Base-by-base conservation (phyloP, 768 basidiomycete genomes). In the Dendrothele bispora region DNA sequence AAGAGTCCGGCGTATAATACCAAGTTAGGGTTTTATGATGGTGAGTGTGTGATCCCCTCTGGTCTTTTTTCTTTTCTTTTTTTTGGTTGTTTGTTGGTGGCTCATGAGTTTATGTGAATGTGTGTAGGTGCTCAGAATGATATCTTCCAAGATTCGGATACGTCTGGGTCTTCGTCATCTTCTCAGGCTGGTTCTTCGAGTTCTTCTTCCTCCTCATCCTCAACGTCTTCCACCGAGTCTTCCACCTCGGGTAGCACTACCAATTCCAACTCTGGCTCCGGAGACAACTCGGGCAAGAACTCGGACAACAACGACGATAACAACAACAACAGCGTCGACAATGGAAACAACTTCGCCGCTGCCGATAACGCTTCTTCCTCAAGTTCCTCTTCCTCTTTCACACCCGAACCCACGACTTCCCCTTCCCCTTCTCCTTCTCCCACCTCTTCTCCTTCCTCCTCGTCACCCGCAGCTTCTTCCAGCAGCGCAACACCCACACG, bases 1-100 rank as follows among this genome's bases (percentile, higher is more conserved):
- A 77, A 73, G 61, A 71, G 69, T 18, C 79, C 78, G 0, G 73
- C 64, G 7, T 81, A 81, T 52, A 81, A 79, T 50, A 48, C 49
- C 32, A 78, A 77, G 54, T 63, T 67, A 25, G 79, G 79, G 3
- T 81, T 77, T 50, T 15, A 57, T 1, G 71, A 77, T 51, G 78
- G 78, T 75, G 43, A 49, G 69, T 62, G 6, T 14, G 30, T 5
- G 5, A 29, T 45, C 5, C 5, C 25, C 18, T 25, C 7, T 21
- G 50, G 24, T 14, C 17, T 27, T 21, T 8, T 45, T 49, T 22
- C 24, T 7, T 14, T 43, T 42, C 18, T 37, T 26, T 22, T n/a
- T 4, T 30, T 49, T 18, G 12, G 15, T 14, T 41, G 4, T 15
- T 32, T 21, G 3, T 39, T 2, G 7, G 15, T 17, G 11, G 7